A percentile compares a stretch with the other conserved stretches of the same genome.
Conservation (phyloP, 2,329 filamentous ascomycete genomes). For the Fusarium temperatum region DNA sequence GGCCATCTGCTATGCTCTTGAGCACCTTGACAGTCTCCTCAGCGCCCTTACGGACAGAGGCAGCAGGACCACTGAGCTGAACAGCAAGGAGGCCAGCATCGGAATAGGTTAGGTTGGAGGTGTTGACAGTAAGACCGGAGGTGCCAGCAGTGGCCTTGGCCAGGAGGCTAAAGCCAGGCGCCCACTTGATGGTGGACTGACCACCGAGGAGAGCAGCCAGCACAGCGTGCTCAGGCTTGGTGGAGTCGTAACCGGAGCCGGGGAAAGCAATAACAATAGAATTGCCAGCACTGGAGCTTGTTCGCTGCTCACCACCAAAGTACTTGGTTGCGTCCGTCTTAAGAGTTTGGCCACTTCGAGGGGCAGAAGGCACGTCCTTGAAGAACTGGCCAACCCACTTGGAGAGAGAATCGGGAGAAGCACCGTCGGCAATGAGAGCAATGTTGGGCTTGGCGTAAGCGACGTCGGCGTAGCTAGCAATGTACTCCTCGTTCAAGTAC, state of each 20-base stretch:
- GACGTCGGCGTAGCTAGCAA: constrained; percentile 78
- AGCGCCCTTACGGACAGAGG: constrained; percentile 77
- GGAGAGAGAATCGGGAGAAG: constrained; percentile 76
- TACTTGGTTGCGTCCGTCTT: constrained; percentile 79
- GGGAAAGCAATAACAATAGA: constrained; percentile 92
- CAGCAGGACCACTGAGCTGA: constrained; percentile 78
- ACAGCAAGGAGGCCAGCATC: constrained; percentile 92
- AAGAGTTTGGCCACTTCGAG: constrained; percentile 61
- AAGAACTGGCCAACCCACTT: constrained; percentile 98
- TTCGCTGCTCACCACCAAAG: constrained; percentile 93
- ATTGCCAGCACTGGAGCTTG: constrained; percentile 79
- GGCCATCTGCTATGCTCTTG: constrained; percentile 80
- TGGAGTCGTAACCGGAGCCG: constrained; percentile 80
- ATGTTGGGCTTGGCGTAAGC: constrained; percentile 93
- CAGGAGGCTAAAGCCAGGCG: constrained; percentile 89
- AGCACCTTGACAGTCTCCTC: constrained; percentile 81
- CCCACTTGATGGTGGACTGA: constrained; percentile 93
- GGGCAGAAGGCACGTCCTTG: constrained; percentile 68
- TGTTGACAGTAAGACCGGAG: constrained; percentile 73
- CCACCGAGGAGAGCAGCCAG: constrained; percentile 90
- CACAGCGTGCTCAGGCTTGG: constrained; percentile 90
- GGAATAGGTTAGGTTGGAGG: constrained; percentile 86
- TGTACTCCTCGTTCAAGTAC: constrained; percentile 80
- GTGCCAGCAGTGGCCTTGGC: constrained; percentile 77
- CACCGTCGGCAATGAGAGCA: constrained; percentile 89